Percentiles rank a stretch among this genome's conserved stretches.
Evolutionary conservation across 495 filamentous ascomycete species (phyloP).

Genomic region (Darksidea phi): DNA sequence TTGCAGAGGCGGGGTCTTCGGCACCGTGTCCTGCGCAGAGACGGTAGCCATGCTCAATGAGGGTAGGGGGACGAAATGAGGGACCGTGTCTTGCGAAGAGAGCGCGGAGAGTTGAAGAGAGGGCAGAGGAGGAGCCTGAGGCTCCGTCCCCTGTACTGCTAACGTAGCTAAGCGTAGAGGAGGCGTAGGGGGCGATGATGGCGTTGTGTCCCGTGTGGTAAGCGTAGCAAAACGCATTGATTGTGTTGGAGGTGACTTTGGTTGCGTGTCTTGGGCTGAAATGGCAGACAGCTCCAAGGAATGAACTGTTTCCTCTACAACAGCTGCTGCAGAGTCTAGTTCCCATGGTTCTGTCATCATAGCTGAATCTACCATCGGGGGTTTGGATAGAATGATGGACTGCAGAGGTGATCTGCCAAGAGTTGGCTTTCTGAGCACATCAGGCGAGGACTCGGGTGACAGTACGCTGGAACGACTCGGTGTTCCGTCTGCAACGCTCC

Average conservation of each 20-base stretch:
- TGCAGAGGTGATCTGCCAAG: slow-evolving; percentile 19
- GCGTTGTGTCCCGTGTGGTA: slow-evolving; percentile 12
- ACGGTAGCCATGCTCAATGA: neutral
- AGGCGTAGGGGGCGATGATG: neutral
- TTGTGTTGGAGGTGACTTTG: slow-evolving; percentile 1
- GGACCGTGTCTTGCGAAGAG: neutral
- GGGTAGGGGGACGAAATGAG: neutral
- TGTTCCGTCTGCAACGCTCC: slow-evolving; percentile 47
- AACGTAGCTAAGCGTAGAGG: neutral
- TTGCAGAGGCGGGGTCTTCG: neutral
- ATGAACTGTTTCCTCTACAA: neutral
- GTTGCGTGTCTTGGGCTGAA: slow-evolving; percentile 20
- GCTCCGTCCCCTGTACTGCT: neutral
- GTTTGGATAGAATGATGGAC: slow-evolving; percentile 36
- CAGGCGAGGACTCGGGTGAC: slow-evolving; percentile 35
- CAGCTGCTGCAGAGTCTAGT: slow-evolving; percentile 34
- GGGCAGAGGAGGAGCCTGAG: neutral
- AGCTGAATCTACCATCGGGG: slow-evolving; percentile 51
- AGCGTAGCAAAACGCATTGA: slow-evolving; percentile 13
- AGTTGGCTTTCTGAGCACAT: slow-evolving; percentile 12
- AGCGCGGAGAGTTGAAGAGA: neutral
- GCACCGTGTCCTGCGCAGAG: neutral
- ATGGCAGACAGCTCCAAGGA: slow-evolving; percentile 37
- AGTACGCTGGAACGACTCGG: slow-evolving; percentile 42
- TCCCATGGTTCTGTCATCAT: slow-evolving; percentile 82